phyloP scores from a whole-genome alignment of 306 rosid genomes.

The Sechiopsis laciniata region DNA sequence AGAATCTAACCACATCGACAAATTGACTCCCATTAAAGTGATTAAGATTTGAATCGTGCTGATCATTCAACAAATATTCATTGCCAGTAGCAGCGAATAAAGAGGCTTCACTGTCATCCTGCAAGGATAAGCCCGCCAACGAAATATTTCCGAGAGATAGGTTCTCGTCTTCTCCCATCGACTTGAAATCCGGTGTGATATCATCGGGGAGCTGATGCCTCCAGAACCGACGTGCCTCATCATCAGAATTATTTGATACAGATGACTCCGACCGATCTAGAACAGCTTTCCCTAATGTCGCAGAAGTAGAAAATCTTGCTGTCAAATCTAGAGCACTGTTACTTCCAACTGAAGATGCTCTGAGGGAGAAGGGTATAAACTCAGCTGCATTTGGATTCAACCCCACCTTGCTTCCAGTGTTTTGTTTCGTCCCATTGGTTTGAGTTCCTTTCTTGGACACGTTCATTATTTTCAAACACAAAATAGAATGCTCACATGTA shows the following conservation, averaged over 20 bases:
- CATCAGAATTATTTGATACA: conserved; percentile 75
- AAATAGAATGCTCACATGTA: conserved; percentile 24
- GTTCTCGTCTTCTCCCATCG: conserved; percentile 70
- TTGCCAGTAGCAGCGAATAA: conserved; percentile 49
- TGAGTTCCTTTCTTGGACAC: conserved; percentile 60
- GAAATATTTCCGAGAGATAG: conserved; percentile 62
- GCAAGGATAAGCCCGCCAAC: conserved; percentile 61
- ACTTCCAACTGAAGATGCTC: conserved; percentile 73
- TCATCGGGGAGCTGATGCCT: conserved; percentile 95
- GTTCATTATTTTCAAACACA: conserved; percentile 64
- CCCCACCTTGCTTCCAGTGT: conserved; percentile 45
- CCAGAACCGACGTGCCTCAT: conserved; percentile 88
- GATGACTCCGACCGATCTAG: conserved; percentile 79
- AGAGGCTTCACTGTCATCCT: conserved; percentile 51
- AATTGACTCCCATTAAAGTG: conserved; percentile 46
- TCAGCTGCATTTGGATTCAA: conserved; percentile 96
- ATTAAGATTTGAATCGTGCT: conserved; percentile 40
- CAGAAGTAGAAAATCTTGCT: conserved; percentile 39
- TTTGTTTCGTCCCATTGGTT: conserved; percentile 37
- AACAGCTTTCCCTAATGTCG: conserved; percentile 64
- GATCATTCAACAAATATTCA: conserved; percentile 56
- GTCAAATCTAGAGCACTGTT: conserved; percentile 45
- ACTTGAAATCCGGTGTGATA: conserved; percentile 91
- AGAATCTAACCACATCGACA: conserved; percentile 54
- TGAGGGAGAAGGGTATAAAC: conserved; percentile 70